phyloP scores from a whole-genome alignment of 108 stramenopile species.

The Stephanodiscus minutulus region DNA sequence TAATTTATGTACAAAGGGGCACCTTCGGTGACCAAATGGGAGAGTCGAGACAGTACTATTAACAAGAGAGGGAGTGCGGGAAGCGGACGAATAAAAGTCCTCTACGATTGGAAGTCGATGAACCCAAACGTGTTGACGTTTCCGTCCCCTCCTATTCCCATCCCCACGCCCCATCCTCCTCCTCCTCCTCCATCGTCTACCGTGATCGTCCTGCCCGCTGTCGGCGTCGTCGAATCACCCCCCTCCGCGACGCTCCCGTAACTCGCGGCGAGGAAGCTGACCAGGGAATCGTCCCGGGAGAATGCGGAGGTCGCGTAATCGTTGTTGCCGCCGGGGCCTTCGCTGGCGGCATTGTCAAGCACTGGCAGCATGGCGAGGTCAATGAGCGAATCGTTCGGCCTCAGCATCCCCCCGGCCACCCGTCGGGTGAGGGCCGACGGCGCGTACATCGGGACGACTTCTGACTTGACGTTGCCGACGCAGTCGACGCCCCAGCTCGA shows the following conservation, averaged over 20 bases:
- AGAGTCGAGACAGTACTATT: too few species aligned
- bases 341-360: constrained; percentile 12
- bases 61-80: too few species aligned
- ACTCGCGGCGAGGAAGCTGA: constrained; percentile 9
- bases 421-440: constrained; percentile 7
- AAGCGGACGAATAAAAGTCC: neutral
- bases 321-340: neutral
- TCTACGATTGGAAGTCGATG: neutral
- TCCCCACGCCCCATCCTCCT: neutral
- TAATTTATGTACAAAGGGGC: too few species aligned
- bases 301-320: constrained; percentile 1
- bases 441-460: neutral
- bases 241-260: neutral
- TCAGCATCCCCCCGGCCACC: constrained; percentile 49
- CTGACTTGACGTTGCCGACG: neutral
- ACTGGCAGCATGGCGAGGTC: constrained; percentile 74
- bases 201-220: too few species aligned
- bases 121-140: neutral
- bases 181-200: too few species aligned
- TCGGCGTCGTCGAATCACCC: too few species aligned
- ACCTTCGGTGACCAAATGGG: too few species aligned
- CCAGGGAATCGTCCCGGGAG: constrained; percentile 25
- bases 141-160: neutral
- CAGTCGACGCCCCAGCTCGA: neutral
- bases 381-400: constrained; percentile 70